Percentiles rank a stretch among this genome's conserved stretches.
Conservation (phyloP, 108 stramenopile species). For the Cyclotella choctawhatcheeana region DNA sequence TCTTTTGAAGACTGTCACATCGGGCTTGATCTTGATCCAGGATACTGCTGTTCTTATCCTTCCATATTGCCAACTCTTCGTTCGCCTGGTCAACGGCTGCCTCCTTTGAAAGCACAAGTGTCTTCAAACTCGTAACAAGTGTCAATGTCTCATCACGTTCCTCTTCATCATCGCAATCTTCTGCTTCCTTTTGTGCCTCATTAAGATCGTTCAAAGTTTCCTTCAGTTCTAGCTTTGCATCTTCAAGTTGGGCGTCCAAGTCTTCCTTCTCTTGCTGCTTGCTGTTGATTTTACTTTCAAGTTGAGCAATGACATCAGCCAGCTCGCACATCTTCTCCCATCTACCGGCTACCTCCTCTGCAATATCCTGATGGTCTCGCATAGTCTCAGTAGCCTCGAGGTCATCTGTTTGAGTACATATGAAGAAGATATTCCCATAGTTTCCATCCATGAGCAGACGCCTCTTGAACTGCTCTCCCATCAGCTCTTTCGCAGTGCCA, state of each 20-base stretch:
- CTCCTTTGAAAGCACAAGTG: constrained; percentile 4
- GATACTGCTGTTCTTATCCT: not conserved
- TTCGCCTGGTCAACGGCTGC: not conserved
- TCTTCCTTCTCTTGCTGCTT: constrained; percentile 43
- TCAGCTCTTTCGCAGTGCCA: constrained; percentile 56
- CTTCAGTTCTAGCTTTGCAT: constrained; percentile 20
- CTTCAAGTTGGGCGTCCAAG: constrained; percentile 33
- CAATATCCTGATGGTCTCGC: constrained; percentile 58
- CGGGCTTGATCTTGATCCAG: constrained; percentile 1
- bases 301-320: constrained; percentile 10
- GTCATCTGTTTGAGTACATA: constrained; percentile 63
- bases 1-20: constrained; percentile 33
- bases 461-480: constrained; percentile 61
- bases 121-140: constrained; percentile 22
- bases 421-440: constrained; percentile 55
- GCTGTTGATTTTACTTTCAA: constrained; percentile 28
- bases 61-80: constrained; percentile 17
- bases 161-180: constrained; percentile 5
- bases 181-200: constrained; percentile 21
- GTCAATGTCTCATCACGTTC: constrained; percentile 12
- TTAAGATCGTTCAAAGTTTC: constrained; percentile 23
- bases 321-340: constrained; percentile 59
- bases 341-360: constrained; percentile 38
- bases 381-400: constrained; percentile 56
- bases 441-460: constrained; percentile 60